A percentile compares a stretch with the other conserved stretches of the same genome.
Evolutionary conservation across 179 eudicot species (phyloP).

Genomic region (Patellifolia procumbens): DNA sequence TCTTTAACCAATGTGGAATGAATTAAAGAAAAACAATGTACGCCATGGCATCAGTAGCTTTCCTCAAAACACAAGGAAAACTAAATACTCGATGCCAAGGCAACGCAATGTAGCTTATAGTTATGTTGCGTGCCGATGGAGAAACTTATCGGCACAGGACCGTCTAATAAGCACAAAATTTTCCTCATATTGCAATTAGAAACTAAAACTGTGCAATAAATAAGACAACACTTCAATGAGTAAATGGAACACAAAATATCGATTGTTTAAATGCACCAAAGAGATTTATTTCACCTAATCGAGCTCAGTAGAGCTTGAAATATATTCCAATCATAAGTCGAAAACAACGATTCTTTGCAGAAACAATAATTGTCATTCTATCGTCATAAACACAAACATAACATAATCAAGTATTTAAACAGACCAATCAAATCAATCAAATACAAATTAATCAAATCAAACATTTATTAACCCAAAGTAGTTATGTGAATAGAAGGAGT

Average conservation of each 20-base stretch:
- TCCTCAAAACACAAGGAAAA: background rate
- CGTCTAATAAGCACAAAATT: slow-evolving; percentile 7
- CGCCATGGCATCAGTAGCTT: background rate
- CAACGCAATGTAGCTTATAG: slow-evolving; percentile 5
- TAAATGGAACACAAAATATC: background rate
- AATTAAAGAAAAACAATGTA: background rate
- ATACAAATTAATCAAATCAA: background rate
- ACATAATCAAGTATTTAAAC: background rate
- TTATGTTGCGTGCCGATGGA: slow-evolving; percentile 22
- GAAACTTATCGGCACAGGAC: slow-evolving; percentile 19
- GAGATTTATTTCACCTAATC: too few species aligned
- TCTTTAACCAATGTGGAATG: too few species aligned
- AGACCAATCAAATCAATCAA: too few species aligned
- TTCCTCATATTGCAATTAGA: background rate
- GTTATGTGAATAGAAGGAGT: background rate
- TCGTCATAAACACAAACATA: background rate
- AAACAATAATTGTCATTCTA: background rate
- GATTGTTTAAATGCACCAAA: background rate
- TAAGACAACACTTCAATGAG: too few species aligned
- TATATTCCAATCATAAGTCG: too few species aligned
- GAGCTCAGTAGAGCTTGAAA: too few species aligned
- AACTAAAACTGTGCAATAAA: background rate
- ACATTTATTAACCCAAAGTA: background rate
- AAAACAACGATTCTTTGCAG: too few species aligned
- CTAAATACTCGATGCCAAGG: background rate